Base-by-base conservation (phyloP, 441 rosid genomes). In the Adansonia gregorii region DNA sequence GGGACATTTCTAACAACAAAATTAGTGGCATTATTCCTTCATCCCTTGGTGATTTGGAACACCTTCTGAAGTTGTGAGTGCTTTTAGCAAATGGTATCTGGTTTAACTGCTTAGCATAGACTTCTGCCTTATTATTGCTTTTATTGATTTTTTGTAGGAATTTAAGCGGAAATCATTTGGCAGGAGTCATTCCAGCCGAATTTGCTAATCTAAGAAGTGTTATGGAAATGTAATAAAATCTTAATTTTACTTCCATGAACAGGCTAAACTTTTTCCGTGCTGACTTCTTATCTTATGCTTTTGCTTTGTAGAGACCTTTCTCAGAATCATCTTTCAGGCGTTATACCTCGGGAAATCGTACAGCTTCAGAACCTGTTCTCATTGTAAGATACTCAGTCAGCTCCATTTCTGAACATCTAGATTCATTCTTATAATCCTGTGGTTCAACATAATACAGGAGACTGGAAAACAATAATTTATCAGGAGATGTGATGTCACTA, bases 21-120 rank as follows among this genome's bases (percentile, higher is more conserved):
- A 91, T 95, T 71, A 88, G 70, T 78, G 99, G 98, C 66, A 83
- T 79, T 54, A 92, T 95, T 68, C 98, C 99, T 79, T 84, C 97
- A 82, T 86, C 99, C 43, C 88, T 95, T 31, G 99, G 99, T 77
- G 98, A 93, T 86, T 83, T 95, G 83, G 99, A 95, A 82, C 99
- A 95, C 84, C 94, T 95, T 79, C 85, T 92, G 19, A 93, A 92
- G 88, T 83, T 95, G 99, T 95, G 75, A 89, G 94, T 83, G 77
- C 63, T 65, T 17, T 77, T 76, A 35, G 78, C 22, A 58, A 67
- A 51, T 59, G 20, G 31, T 72, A 45, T 73, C 15, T n/a, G 19
- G 27, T 58, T 67, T 74, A 54, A 41, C 22, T 74, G 15, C 49
- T 17, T 64, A 65, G 59, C 45, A 22, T 70, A 54, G 17, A 12